Evolutionary conservation across 176 grass and related monocot genomes (phyloP).

Genomic region (Pontederia paniculata): DNA sequence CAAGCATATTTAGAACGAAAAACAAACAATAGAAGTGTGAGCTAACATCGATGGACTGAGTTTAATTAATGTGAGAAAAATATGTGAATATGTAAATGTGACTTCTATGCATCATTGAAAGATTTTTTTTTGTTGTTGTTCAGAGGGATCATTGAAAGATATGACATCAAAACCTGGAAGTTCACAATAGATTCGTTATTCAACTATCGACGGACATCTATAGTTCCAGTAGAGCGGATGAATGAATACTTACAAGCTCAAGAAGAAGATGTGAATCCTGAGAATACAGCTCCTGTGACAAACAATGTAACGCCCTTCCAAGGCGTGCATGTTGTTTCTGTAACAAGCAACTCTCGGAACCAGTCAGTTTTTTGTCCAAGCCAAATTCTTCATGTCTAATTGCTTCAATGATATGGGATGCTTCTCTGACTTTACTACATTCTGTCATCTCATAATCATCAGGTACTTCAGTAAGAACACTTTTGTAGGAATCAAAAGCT

Average conservation of each 20-base stretch:
- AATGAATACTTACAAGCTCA: conserved; percentile 51
- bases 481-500: conserved; percentile 3
- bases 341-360: conserved; percentile 52
- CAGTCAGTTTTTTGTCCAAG: conserved; percentile 47
- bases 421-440: conserved; percentile 36
- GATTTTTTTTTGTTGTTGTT: too few species aligned
- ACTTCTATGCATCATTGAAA: too few species aligned
- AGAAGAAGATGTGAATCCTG: conserved; percentile 97
- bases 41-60: too few species aligned
- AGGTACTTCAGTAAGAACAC: conserved; percentile 18
- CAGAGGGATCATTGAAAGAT: too few species aligned
- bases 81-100: too few species aligned
- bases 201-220: too few species aligned
- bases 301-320: conserved; percentile 93
- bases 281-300: conserved; percentile 94
- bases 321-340: conserved; percentile 93
- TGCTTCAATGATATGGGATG: conserved; percentile 53
- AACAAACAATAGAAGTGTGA: too few species aligned
- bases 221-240: too few species aligned
- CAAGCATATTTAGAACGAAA: too few species aligned
- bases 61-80: too few species aligned
- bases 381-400: conserved; percentile 95
- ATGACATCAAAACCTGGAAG: too few species aligned
- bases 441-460: conserved; percentile 9
- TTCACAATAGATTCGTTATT: too few species aligned